phyloP scores from a whole-genome alignment of 208 protist genomes.

The Porcisia hertigi region DNA sequence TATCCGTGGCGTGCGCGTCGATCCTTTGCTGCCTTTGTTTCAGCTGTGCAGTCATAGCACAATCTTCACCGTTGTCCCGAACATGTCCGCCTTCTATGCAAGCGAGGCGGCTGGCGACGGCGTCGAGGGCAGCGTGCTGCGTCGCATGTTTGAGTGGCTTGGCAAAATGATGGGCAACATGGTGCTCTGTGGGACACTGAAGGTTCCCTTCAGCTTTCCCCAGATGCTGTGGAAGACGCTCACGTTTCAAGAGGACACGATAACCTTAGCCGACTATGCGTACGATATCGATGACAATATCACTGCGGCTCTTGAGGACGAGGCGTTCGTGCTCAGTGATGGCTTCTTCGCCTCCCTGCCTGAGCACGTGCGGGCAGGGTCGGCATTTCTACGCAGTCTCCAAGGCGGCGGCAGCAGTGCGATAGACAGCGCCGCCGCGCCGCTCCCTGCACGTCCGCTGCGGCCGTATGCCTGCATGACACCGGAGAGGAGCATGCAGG shows the following conservation, averaged over 20 bases:
- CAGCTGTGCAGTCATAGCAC: slow-evolving; percentile 79
- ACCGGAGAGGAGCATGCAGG: slow-evolving; percentile 40
- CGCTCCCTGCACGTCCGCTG: slow-evolving; percentile 25
- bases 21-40: slow-evolving; percentile 83
- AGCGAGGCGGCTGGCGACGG: slow-evolving; percentile 45
- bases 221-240: slow-evolving; percentile 90
- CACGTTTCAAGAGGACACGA: slow-evolving; percentile 54
- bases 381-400: slow-evolving; percentile 10
- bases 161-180: slow-evolving; percentile 89
- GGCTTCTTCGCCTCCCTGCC: slow-evolving; percentile 61
- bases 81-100: slow-evolving; percentile 64
- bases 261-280: slow-evolving; percentile 80
- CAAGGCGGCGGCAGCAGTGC: neutral
- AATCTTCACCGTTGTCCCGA: slow-evolving; percentile 82
- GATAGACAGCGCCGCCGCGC: neutral
- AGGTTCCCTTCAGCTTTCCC: slow-evolving; percentile 70
- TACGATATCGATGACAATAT: slow-evolving; percentile 86
- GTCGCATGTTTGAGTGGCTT: slow-evolving; percentile 66
- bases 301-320: slow-evolving; percentile 61
- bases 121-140: slow-evolving; percentile 39
- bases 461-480: slow-evolving; percentile 43
- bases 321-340: slow-evolving; percentile 79
- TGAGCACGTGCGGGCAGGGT: slow-evolving; percentile 26
- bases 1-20: slow-evolving; percentile 43
- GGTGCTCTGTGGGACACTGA: slow-evolving; percentile 77